These are phyloP conservation scores for Monosporascus sp. DNA, from an alignment of 2,329 filamentous ascomycete species.

Conservation along the genomic window DNA sequence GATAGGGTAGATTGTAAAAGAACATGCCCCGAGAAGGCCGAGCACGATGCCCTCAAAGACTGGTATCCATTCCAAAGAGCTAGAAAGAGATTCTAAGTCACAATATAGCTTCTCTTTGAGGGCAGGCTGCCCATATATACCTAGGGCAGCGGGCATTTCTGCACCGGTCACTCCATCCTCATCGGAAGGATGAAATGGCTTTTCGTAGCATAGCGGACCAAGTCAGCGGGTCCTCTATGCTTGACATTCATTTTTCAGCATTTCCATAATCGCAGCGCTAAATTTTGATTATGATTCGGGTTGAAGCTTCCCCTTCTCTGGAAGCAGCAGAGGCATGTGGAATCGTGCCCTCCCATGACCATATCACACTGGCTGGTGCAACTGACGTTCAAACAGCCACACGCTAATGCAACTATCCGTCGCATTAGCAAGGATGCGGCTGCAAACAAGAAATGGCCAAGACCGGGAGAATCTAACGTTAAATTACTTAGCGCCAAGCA, in stretches of 20 bases:
- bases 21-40: constrained; percentile 4
- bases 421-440: constrained; percentile 18
- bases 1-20: constrained; percentile 12
- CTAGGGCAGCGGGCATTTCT: background rate
- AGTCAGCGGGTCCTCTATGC: too few relatives aligned
- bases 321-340: background rate
- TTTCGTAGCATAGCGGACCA: too few relatives aligned
- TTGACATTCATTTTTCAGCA: too few relatives aligned
- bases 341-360: background rate
- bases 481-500: background rate
- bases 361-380: background rate
- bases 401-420: constrained; percentile 24
- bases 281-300: too few relatives aligned
- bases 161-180: too few relatives aligned
- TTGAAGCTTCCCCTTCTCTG: background rate
- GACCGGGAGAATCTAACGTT: background rate
- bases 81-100: constrained; percentile 3
- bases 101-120: background rate
- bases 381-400: constrained; percentile 27
- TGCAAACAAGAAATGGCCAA: constrained; percentile 16
- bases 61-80: constrained; percentile 8
- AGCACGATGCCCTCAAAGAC: constrained; percentile 17
- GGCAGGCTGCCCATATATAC: background rate
- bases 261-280: too few relatives aligned
- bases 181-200: background rate